Base-by-base conservation (phyloP, 768 basidiomycete species). In the Russula abietina region DNA sequence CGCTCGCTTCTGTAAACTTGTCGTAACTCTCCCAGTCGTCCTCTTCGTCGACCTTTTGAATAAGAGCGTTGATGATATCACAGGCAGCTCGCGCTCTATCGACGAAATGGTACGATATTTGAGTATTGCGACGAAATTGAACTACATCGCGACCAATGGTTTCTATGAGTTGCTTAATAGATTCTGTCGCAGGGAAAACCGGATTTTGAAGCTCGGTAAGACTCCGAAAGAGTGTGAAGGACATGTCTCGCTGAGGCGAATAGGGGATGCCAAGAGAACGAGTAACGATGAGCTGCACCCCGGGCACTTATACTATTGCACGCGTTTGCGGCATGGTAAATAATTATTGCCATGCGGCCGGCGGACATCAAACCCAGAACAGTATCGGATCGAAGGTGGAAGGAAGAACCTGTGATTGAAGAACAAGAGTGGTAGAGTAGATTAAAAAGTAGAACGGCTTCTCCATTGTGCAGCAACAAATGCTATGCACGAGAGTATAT, bases 21-120 rank as follows among this genome's bases (percentile, higher is more conserved):
- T 64, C 63, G 54, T 64, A 64, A 33, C 63, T 60, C 30, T 64
- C 63, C 63, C 63, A 64, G 45, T 64, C 63, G 8, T 64, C 63
- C 19, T 64, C 53, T 22, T 60, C 59, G 33, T 64, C 63, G 4
- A 64, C 63, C 41, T 46, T 60, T 56, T 14, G 48, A 28, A 64
- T 64, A 28, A 64, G 41, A 14, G 48, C 54, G n/a, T 64, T 64
- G 51, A 64, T 64, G 16, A 17, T 38, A 43, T 64, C 58, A 50
- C 63, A 64, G n/a, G 48, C 39, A 4, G 48, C 50, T 56, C 58
- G 59, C 12, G 63, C 59, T 38, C 49, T 60, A 28, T 60, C 63
- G 30, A 64, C 63, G 45, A 60, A 51, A 56, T 60, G 58, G 26
- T 64, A 64, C 36, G 63, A 60, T 59, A 64, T 59, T 45, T 64